Evolutionary conservation across 345 rosid species (phyloP).

Genomic region (Sisymbrium irio): DNA sequence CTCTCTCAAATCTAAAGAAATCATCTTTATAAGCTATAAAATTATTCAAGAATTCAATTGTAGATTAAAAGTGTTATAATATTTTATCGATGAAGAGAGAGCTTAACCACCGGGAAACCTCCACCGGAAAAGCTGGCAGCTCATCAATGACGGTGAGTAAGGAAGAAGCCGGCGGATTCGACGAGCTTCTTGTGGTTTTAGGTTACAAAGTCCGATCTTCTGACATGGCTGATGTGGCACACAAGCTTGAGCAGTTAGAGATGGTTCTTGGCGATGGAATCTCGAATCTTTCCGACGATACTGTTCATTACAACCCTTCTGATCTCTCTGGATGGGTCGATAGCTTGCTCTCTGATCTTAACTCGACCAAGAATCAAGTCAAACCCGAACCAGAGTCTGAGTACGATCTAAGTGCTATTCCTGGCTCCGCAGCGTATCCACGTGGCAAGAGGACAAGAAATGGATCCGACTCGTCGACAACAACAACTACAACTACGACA

Average conservation of each 20-base stretch:
- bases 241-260: slow-evolving; percentile 84
- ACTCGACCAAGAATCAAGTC: slow-evolving; percentile 8
- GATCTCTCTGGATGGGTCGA: slow-evolving; percentile 74
- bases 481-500: slow-evolving; percentile 1
- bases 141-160: slow-evolving; percentile 33
- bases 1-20: not conserved
- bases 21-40: not conserved
- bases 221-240: slow-evolving; percentile 91
- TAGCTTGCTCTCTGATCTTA: slow-evolving; percentile 60
- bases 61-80: not conserved
- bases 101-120: slow-evolving; percentile 32
- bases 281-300: slow-evolving; percentile 51
- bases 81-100: slow-evolving; percentile 49
- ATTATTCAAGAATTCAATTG: slow-evolving; percentile 10
- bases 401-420: slow-evolving; percentile 75
- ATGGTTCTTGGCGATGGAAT: slow-evolving; percentile 73
- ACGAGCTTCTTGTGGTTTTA: slow-evolving; percentile 70
- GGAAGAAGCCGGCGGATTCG: slow-evolving; percentile 70
- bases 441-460: slow-evolving; percentile 42
- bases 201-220: slow-evolving; percentile 81
- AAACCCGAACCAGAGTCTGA: slow-evolving; percentile 44
- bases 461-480: slow-evolving; percentile 15
- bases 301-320: slow-evolving; percentile 77
- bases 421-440: slow-evolving; percentile 65
- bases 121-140: slow-evolving; percentile 25